Conservation (phyloP, 345 rosid genomes). For the Brassica nigra region DNA sequence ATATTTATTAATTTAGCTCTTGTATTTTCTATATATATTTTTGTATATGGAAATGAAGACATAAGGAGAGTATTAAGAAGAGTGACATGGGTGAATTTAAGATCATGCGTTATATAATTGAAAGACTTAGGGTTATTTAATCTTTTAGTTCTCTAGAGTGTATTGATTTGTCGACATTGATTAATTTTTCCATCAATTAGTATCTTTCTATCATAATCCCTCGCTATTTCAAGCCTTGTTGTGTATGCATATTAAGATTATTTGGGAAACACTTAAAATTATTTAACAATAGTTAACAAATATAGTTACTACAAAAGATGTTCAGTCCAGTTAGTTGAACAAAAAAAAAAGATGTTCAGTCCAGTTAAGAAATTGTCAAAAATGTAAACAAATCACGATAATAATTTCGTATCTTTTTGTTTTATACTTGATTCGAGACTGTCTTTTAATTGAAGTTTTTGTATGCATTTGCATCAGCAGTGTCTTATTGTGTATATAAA, state of each 20-base stretch:
- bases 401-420: conserved; percentile 21
- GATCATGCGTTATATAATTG: conserved; percentile 4
- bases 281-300: background rate
- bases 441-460: conserved; percentile 36
- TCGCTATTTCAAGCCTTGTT: background rate
- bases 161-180: conserved; percentile 19
- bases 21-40: conserved; percentile 15
- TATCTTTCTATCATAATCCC: background rate
- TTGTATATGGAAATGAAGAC: conserved; percentile 24
- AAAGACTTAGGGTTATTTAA: conserved; percentile 18
- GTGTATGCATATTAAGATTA: background rate
- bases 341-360: background rate
- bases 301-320: background rate
- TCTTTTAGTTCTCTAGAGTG: conserved; percentile 1
- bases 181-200: conserved; percentile 4
- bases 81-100: conserved; percentile 3
- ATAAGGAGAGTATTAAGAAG: conserved; percentile 23
- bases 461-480: conserved; percentile 42
- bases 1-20: conserved; percentile 30
- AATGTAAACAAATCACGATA: conserved; percentile 1
- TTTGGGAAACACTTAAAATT: background rate
- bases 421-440: conserved; percentile 33
- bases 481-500: conserved; percentile 9
- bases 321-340: too few relatives aligned
- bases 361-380: conserved; percentile 4